Evolutionary conservation across 192 early-diverging fungal genomes (phyloP), one percentile per base, ranked within the genome.

Genomic region (Linnemannia exigua): DNA sequence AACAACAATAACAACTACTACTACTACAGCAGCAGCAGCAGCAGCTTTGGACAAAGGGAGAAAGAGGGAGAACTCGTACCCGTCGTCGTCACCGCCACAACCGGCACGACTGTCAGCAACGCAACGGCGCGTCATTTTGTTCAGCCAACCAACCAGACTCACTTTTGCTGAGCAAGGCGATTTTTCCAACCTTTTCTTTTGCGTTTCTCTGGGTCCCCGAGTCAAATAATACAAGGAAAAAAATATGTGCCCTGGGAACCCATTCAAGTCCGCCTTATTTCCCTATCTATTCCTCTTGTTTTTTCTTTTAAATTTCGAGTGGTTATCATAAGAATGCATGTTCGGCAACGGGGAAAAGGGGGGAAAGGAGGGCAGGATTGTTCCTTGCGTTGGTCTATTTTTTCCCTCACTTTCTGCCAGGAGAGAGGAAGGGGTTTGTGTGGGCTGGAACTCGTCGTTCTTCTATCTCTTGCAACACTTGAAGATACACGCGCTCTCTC

Each of bases 81-180:
- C 12, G 25, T 63, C 14, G 31, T 63, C 58, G 58, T 31, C 58
- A 33, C 12, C 58, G 31, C 19, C 51, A 52, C 51, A 1, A 52
- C 51, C 51, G 19, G 19, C 15, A 3, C n/a, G 25, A 3, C 14
- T 12, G 22, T 25, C 58, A 4, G 12, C 31, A n/a, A n/a, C n/a
- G n/a, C n/a, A n/a, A n/a, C n/a, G n/a, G 25, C 58, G 58, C 58
- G 58, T 63, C 58, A 63, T 63, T 63, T 63, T 63, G 15, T 63
- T 33, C 11, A 17, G 9, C 28, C 58, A 63, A 63, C 12, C 58
- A 28, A 12, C 22, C 28, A 31, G 52, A 54, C 52, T 22, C 19
- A 52, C 22, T 22, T 52, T n/a, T 25, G n/a, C 52, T 25, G 52
- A 5, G 52, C 11, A 25, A 33, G 28, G 58, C 58, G 58, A 31